Percentiles rank a stretch among this genome's conserved stretches.
Conservation (phyloP, 306 rosid species). For the Pachyrhizus erosus region DNA sequence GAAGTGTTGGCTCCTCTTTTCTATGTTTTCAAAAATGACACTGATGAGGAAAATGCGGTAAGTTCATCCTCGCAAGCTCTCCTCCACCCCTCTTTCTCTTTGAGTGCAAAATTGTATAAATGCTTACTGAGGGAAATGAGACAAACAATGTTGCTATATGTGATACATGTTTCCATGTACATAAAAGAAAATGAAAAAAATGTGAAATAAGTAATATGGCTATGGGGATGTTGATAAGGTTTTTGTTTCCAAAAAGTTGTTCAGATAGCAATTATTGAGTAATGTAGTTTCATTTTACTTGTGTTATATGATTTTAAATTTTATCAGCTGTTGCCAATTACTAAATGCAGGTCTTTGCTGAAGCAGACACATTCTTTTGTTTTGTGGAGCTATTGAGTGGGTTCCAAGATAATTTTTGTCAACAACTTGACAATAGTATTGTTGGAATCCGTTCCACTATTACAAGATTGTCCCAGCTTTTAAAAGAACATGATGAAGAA, state of each 20-base stretch:
- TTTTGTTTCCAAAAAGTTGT: conserved; percentile 17
- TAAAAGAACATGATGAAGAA: conserved; percentile 94
- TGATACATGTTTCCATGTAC: conserved; percentile 12
- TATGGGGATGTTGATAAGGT: conserved; percentile 9
- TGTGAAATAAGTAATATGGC: conserved; percentile 6
- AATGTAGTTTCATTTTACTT: conserved; percentile 7
- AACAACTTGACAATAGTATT: conserved; percentile 94
- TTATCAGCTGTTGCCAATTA: conserved; percentile 40
- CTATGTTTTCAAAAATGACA: conserved; percentile 86
- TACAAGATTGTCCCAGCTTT: conserved; percentile 83
- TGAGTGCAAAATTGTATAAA: conserved; percentile 2
- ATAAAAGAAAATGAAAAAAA: conserved; percentile 6
- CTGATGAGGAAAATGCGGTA: conserved; percentile 85
- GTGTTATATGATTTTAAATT: conserved; percentile 22
- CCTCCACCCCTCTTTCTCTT: neutral
- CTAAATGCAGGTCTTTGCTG: conserved; percentile 75
- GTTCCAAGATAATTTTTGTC: conserved; percentile 90
- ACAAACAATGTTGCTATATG: conserved; percentile 5
- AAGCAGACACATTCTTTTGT: conserved; percentile 98
- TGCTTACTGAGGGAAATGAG: conserved; percentile 8
- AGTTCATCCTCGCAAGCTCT: conserved; percentile 41
- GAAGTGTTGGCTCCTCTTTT: conserved; percentile 93
- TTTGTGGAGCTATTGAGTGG: conserved; percentile 94
- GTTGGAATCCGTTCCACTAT: conserved; percentile 97
- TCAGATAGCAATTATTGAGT: conserved; percentile 15